Base-by-base conservation (phyloP, 345 rosid genomes). In the Eucalyptus pumila region DNA sequence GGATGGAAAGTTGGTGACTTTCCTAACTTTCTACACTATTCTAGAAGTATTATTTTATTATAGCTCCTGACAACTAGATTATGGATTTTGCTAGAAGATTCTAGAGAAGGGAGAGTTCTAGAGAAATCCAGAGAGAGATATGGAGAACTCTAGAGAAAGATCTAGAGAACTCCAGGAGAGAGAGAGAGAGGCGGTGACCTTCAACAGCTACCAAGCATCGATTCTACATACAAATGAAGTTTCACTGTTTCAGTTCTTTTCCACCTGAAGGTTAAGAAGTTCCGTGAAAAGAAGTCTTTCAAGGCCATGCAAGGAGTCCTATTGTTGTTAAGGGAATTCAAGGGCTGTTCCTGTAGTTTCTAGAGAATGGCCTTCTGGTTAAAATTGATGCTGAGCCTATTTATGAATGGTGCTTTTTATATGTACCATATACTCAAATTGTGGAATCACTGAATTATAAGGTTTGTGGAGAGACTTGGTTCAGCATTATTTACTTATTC, bases 251-350 rank as follows among this genome's bases (percentile, higher is more conserved):
- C 92, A 87, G 45, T 72, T 72, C 98, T 99, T 5, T 92, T 42
- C 40, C 87, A 47, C 86, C 91, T 97, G 90, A 92, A 83, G 67
- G 96, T 95, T 88, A 89, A 90, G 12, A 92, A 93, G 89, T 65
- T 88, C 40, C 98, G 96, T 34, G 95, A 96, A 87, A 92, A 95
- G 94, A 94, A 94, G 90, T 92, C 87, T 30, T 96, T 94, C 90
- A 92, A 62, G 88, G 92, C 95, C 40, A 93, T 89, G 13, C 80
- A 69, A 69, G 24, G 24, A 32, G 80, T 69, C 80, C 80, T 32
- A 69, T 8, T 37, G 44, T 69, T 34, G 24, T 9, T 15, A 69
- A 69, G 12, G 80, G 44, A 45, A 37, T 72, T 10, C 7, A 6
- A 34, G 81, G 26, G 81, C 45, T 34, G 81, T 34, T 72, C 80